Evolutionary conservation across 2,329 filamentous ascomycete species (phyloP).

Genomic region (Neonectria punicea): DNA sequence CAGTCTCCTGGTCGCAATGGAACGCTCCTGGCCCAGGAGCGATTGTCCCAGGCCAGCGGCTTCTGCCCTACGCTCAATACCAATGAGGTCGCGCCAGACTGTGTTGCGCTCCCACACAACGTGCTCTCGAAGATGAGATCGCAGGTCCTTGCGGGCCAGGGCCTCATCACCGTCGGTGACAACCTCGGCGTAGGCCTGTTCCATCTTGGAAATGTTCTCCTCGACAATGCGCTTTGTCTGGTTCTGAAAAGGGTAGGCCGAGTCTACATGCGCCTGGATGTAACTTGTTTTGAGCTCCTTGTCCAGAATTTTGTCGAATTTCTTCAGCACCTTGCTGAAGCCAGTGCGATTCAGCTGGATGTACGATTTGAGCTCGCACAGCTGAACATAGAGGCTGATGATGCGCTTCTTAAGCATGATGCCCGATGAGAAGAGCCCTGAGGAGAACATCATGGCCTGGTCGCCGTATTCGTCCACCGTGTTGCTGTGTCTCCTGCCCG

Average conservation of each 20-base stretch:
- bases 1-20: slow-evolving; percentile 73
- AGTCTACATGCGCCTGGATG: slow-evolving; percentile 77
- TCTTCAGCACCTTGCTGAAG: slow-evolving; percentile 96
- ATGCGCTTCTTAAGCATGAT: slow-evolving; percentile 94
- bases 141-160: slow-evolving; percentile 83
- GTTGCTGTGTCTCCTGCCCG: slow-evolving; percentile 70
- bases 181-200: slow-evolving; percentile 81
- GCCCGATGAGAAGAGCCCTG: slow-evolving; percentile 70
- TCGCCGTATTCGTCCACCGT: slow-evolving; percentile 84
- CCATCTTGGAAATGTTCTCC: slow-evolving; percentile 77
- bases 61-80: slow-evolving; percentile 93
- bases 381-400: slow-evolving; percentile 85
- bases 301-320: slow-evolving; percentile 97
- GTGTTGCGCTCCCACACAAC: slow-evolving; percentile 99
- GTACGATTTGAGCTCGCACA: slow-evolving; percentile 96
- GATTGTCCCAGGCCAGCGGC: slow-evolving; percentile 91
- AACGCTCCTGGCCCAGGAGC: slow-evolving; percentile 79
- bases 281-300: slow-evolving; percentile 82
- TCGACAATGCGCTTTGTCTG: slow-evolving; percentile 77
- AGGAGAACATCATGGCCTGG: slow-evolving; percentile 72
- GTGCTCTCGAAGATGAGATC: slow-evolving; percentile 92
- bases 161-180: slow-evolving; percentile 83
- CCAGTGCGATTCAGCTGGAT: slow-evolving; percentile 96
- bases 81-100: slow-evolving; percentile 99
- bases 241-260: slow-evolving; percentile 83